A percentile compares a stretch with the other conserved stretches of the same genome.
Conservation (phyloP, 257 asterid species). For the Fraxinus pennsylvanica region DNA sequence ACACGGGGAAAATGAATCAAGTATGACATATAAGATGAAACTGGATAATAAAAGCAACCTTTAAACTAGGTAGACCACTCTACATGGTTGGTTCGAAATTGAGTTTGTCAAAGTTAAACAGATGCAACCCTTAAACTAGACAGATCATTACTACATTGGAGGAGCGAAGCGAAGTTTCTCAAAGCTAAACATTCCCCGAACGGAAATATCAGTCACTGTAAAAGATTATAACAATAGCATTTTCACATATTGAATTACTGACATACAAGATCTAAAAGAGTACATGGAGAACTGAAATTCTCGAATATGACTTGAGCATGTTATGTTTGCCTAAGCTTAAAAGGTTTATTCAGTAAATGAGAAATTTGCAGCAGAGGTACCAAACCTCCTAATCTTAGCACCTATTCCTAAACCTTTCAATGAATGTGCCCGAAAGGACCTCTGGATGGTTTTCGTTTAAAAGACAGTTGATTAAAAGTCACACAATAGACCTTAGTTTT, state of each 20-base stretch:
- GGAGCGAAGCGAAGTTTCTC: neutral
- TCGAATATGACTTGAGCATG: neutral
- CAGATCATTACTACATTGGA: neutral
- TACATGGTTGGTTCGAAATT: neutral
- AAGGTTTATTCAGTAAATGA: neutral
- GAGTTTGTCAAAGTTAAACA: neutral
- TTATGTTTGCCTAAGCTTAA: neutral
- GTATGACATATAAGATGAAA: neutral
- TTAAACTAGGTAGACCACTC: neutral
- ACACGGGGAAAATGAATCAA: neutral
- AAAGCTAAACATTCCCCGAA: neutral
- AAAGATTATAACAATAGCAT: neutral
- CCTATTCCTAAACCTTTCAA: neutral
- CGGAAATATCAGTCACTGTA: neutral
- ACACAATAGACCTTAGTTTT: neutral
- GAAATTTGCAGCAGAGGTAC: neutral
- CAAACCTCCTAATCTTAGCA: neutral
- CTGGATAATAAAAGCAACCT: neutral
- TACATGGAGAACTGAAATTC: neutral
- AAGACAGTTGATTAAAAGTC: neutral
- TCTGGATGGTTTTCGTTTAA: neutral
- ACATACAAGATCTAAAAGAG: neutral
- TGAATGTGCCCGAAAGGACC: neutral
- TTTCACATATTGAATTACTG: neutral
- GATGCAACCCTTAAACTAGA: neutral